Conservation (phyloP, 768 basidiomycete species). For the Leccinum uliginosum region DNA sequence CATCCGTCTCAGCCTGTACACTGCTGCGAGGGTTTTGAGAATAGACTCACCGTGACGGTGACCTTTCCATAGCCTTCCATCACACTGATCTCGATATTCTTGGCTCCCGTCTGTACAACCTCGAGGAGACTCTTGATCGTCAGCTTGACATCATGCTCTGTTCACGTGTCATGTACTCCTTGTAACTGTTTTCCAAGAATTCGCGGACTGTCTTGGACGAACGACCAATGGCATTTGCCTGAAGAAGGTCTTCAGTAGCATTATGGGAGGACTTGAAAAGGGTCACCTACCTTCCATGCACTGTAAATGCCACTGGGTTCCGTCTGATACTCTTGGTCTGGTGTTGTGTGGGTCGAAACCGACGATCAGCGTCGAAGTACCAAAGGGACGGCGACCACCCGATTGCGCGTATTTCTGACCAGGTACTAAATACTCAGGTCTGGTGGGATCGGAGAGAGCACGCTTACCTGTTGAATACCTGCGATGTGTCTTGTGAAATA, state of each 20-base stretch:
- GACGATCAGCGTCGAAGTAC: constrained; percentile 93
- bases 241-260: neutral
- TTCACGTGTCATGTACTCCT: constrained; percentile 81
- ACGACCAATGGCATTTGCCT: constrained; percentile 98
- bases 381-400: constrained; percentile 96
- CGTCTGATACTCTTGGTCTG: constrained; percentile 86
- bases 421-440: neutral
- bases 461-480: constrained; percentile 91
- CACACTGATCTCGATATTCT: constrained; percentile 98
- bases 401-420: constrained; percentile 93
- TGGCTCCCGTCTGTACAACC: constrained; percentile 99
- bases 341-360: constrained; percentile 95
- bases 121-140: constrained; percentile 94
- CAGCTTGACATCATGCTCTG: constrained; percentile 92
- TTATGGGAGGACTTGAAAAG: neutral
- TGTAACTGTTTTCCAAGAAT: constrained; percentile 97
- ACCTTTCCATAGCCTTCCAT: constrained; percentile 96
- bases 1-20: neutral
- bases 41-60: constrained; percentile 61
- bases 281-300: constrained; percentile 85
- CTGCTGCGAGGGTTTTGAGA: neutral
- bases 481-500: constrained; percentile 98
- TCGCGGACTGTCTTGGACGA: constrained; percentile 98
- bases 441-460: neutral
- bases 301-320: constrained; percentile 98